Conservation (phyloP, 2,329 filamentous ascomycete species). For the Karstenula rhodostoma region DNA sequence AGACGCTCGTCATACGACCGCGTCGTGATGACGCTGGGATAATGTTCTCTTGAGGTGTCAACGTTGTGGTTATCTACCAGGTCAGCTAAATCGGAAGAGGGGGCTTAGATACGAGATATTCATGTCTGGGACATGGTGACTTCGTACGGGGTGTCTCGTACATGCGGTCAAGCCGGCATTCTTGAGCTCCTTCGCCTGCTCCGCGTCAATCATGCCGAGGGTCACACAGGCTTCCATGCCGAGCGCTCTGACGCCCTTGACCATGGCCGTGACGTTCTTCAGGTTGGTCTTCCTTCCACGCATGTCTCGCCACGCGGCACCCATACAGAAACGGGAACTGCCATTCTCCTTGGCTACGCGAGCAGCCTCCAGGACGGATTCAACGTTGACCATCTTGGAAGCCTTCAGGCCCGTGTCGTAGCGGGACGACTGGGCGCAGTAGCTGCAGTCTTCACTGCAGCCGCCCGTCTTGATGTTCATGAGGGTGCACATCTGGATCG, state of each 20-base stretch:
- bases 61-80: conserved; percentile 98
- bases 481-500: conserved; percentile 90
- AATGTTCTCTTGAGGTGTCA: conserved; percentile 88
- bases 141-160: no score
- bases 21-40: conserved; percentile 85
- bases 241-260: conserved; percentile 78
- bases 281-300: conserved; percentile 84
- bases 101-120: no score
- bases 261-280: conserved; percentile 86
- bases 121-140: no score
- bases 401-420: conserved; percentile 81
- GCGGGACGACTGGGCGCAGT: conserved; percentile 88
- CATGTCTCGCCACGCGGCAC: conserved; percentile 94
- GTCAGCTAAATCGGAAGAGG: no score
- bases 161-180: conserved; percentile 85
- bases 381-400: conserved; percentile 79
- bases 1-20: conserved; percentile 87
- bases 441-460: conserved; percentile 90
- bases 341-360: conserved; percentile 81
- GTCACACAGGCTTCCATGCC: conserved; percentile 95
- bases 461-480: conserved; percentile 98
- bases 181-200: conserved; percentile 83
- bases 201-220: conserved; percentile 86
- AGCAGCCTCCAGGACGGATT: conserved; percentile 81
- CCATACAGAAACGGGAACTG: conserved; percentile 94